phyloP scores from a whole-genome alignment of 306 rosid genomes.

The Cucumis melo region DNA sequence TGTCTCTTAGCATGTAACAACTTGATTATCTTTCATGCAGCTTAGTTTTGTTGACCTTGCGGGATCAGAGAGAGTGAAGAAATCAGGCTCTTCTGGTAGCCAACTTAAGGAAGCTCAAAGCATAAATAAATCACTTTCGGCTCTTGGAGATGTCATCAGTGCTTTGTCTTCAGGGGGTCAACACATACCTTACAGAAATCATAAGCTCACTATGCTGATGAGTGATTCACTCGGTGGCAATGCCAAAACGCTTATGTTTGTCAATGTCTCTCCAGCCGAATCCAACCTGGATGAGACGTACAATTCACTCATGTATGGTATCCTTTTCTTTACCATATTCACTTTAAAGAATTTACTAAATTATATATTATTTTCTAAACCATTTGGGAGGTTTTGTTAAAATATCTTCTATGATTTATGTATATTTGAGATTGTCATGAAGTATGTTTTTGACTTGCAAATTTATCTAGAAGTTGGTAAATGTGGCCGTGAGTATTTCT shows the following conservation, averaged over 20 bases:
- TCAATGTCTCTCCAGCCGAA: slow-evolving; percentile 74
- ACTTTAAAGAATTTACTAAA: background rate
- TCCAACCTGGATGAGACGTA: slow-evolving; percentile 87
- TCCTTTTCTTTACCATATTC: background rate
- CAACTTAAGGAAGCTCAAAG: slow-evolving; percentile 97
- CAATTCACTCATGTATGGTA: slow-evolving; percentile 71
- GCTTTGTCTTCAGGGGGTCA: slow-evolving; percentile 77
- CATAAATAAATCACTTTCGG: slow-evolving; percentile 92
- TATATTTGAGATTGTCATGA: background rate
- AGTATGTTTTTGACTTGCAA: background rate
- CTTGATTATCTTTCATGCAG: slow-evolving; percentile 18
- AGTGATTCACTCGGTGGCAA: slow-evolving; percentile 96
- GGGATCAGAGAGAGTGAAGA: slow-evolving; percentile 87
- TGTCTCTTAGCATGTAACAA: background rate
- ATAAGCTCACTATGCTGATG: slow-evolving; percentile 92
- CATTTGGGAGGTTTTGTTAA: background rate
- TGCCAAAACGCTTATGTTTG: slow-evolving; percentile 94
- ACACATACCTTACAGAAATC: slow-evolving; percentile 90
- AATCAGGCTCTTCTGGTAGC: slow-evolving; percentile 80
- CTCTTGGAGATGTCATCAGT: slow-evolving; percentile 87
- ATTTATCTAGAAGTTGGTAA: background rate
- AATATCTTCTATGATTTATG: background rate
- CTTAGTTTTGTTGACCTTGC: slow-evolving; percentile 98
- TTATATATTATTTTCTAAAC: background rate
- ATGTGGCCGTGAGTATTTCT: background rate